A percentile compares a stretch with the other conserved stretches of the same genome.
phyloP scores from a whole-genome alignment of 2,329 filamentous ascomycete genomes.

The Aspergillus bombycis region DNA sequence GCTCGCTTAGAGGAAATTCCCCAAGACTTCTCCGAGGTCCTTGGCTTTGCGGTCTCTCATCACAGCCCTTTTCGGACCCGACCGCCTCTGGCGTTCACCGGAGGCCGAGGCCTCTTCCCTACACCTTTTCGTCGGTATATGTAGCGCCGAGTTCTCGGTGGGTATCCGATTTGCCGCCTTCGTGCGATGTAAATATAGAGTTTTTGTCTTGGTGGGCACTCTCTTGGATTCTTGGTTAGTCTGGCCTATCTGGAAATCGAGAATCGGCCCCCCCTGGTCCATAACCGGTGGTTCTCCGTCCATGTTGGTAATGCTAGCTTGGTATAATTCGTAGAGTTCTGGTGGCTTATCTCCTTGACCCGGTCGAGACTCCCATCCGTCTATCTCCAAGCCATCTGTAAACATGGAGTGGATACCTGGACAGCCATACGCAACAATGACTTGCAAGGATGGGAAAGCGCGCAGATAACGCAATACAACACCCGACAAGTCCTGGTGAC shows the following conservation, averaged over 20 bases:
- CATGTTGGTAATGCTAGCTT: slow-evolving; percentile 9
- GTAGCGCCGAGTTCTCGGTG: slow-evolving; percentile 8
- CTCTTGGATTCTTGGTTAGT: not conserved
- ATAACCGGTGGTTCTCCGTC: slow-evolving; percentile 1
- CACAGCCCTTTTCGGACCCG: slow-evolving; percentile 19
- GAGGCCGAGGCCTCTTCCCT: slow-evolving; percentile 2
- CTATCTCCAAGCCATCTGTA: slow-evolving; percentile 15
- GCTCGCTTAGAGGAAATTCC: slow-evolving; percentile 32
- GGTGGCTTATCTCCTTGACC: slow-evolving; percentile 4
- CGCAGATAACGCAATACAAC: slow-evolving; percentile 38
- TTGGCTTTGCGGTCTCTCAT: slow-evolving; percentile 31
- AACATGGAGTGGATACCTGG: slow-evolving; percentile 28
- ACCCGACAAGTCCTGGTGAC: slow-evolving; percentile 36
- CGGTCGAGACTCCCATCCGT: slow-evolving; percentile 32
- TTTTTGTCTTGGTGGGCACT: slow-evolving; percentile 1
- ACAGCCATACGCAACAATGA: slow-evolving; percentile 40
- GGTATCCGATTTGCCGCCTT: not conserved
- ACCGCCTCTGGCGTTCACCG: not conserved
- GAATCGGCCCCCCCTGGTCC: slow-evolving; percentile 20
- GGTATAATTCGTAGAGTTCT: slow-evolving; percentile 23
- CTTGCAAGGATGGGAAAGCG: slow-evolving; percentile 39
- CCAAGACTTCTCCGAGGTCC: slow-evolving; percentile 33
- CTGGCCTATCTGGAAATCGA: slow-evolving; percentile 30
- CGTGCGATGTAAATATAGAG: slow-evolving; percentile 17
- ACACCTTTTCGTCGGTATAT: slow-evolving; percentile 11